Base-by-base conservation (phyloP, 2,329 filamentous ascomycete species). In the Aspergillus sp. region DNA sequence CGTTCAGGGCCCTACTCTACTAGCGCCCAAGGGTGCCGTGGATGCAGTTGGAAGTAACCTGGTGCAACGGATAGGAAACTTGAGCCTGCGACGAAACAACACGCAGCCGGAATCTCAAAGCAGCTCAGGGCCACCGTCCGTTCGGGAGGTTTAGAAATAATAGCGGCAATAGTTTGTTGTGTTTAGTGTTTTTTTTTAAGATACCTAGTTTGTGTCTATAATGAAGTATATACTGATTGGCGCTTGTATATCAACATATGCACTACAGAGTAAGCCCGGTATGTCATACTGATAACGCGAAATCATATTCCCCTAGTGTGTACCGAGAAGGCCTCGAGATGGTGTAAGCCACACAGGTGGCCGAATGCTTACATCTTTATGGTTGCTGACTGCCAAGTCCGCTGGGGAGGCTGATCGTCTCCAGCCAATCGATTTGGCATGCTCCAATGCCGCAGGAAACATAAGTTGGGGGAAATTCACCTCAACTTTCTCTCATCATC, bases 11-110 rank as follows among this genome's bases (percentile, higher is more conserved):
- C 92, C 93, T 3, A 91, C 88, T 12, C 75, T 99, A 60, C 86
- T 91, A 22, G 91, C 89, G 34, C 95, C 95, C 0, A 85, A 92
- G 58, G 93, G 93, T 0, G 93, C 93, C 1, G 93, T 97, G 3
- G 93, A 97, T 75, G 93, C 92, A 0, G 92, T 97, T 1, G 93
- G 93, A 0, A 93, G 89, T 74, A 93, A 93, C 64, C 86, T 97
- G 52, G 91, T 96, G 19, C 89, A 89, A 60, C 83, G 93, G 30
- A 95, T 97, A 66, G 91, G 91, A 6, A 89, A 88, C 57, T 85
- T 95, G 61, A 92, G 90, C 69, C 77, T 96, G 45, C 68, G 76
- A 19, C 70, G 68, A 24, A 69, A 64, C 24, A 73, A 64, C 56
- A 68, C 68, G 8, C 74, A 58, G 33, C 45, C 74, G 49, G 74